Base-by-base conservation (phyloP, 768 basidiomycete species). In the Psilocybe azurescens region DNA sequence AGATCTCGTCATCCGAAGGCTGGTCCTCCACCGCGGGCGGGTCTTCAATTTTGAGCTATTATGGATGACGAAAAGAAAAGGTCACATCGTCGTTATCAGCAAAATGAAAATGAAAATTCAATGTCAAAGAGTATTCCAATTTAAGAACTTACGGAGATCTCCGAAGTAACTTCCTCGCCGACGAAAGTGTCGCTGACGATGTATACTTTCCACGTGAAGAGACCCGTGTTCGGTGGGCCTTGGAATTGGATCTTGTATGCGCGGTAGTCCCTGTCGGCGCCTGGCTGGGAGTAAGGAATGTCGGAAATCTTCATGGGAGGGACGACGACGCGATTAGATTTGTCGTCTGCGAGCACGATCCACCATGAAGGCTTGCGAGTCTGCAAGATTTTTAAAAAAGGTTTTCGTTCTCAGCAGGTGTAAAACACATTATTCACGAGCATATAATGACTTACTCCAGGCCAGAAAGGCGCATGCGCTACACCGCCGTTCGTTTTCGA, bases 211-310 rank as follows among this genome's bases (percentile, higher is more conserved):
- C 97, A 98, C 8, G 91, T 91, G 74, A 95, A 94, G 51, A 91
- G 70, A 16, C 94, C 95, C 2, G 88, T 83, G 52, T 84, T 86
- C 24, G 89, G 90, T 5, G 97, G 97, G 3, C 94, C 95, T 73
- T 97, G 96, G 86, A 99, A 98, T 72, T 94, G 93, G 48, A 97
- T 78, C 75, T 93, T 94, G 82, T 94, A 96, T 16, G 88, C 83
- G 58, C 95, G 86, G 73, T 90, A 91, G 70, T 91, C 85, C 50
- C 83, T 78, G 13, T 81, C 80, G 33, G 76, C 75, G 44, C 77
- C 72, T 28, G 79, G 73, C 46, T 77, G 75, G 44, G 89, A 77
- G 46, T 86, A 82, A 0, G 95, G 95, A 13, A 97, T 84, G 64
- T 95, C 94, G 24, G 83, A 81, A 65, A 97, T 85, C 71, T 88